phyloP scores from a whole-genome alignment of 2,329 filamentous ascomycete genomes.

The Cephalotrichum gorgonifer region DNA sequence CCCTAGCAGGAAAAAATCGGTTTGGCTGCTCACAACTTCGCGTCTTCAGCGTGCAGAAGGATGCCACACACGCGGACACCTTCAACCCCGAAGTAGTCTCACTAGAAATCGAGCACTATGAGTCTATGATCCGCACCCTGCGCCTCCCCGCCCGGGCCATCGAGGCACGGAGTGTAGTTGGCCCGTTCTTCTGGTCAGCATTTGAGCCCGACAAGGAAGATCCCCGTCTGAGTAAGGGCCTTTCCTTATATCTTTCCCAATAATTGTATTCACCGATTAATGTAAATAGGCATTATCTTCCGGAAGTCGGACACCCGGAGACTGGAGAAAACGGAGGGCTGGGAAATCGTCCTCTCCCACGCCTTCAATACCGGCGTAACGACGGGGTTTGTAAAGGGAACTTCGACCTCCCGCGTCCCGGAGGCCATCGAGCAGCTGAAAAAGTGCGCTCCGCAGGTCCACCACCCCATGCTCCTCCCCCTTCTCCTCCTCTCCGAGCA shows the following conservation, averaged over 20 bases:
- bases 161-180: constrained; percentile 48
- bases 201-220: constrained; percentile 46
- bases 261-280: not conserved
- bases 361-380: constrained; percentile 44
- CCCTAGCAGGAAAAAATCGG: too few relatives aligned
- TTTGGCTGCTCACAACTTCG: not conserved
- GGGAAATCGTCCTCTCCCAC: constrained; percentile 54
- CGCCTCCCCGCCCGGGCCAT: constrained; percentile 45
- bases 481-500: constrained; percentile 49
- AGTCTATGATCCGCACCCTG: constrained; percentile 44
- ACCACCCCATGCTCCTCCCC: constrained; percentile 49
- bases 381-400: constrained; percentile 52
- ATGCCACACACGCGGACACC: constrained; percentile 45
- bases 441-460: constrained; percentile 36
- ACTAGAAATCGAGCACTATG: constrained; percentile 36
- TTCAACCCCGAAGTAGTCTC: constrained; percentile 47
- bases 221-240: constrained; percentile 41
- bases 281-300: constrained; percentile 43
- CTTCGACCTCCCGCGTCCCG: constrained; percentile 42
- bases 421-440: constrained; percentile 37
- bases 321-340: constrained; percentile 51
- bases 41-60: constrained; percentile 39
- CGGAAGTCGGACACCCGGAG: constrained; percentile 56
- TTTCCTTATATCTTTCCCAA: not conserved
- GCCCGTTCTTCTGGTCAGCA: constrained; percentile 53